A percentile compares a stretch with the other conserved stretches of the same genome.
phyloP scores from a whole-genome alignment of 1,139 yeast genomes.

The Debaryomyces psychrophilus region DNA sequence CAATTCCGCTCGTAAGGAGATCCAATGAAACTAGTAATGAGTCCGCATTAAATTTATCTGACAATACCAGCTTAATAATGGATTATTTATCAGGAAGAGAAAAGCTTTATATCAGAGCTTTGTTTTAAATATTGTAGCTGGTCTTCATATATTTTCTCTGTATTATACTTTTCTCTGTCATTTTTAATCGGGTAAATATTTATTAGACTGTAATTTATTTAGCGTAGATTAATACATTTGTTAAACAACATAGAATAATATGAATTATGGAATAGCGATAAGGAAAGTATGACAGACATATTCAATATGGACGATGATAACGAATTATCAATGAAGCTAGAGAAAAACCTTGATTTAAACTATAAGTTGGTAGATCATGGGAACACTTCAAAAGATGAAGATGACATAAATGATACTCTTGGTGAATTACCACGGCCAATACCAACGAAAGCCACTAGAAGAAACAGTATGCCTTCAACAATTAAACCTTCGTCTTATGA shows the following conservation, averaged over 20 bases:
- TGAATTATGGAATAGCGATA: not conserved
- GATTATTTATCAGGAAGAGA: slow-evolving; percentile 24
- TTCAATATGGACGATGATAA: slow-evolving; percentile 25
- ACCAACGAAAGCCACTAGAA: slow-evolving; percentile 17
- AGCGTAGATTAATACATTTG: not conserved
- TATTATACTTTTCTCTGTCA: slow-evolving; percentile 1
- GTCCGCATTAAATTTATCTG: slow-evolving; percentile 8
- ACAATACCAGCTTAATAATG: slow-evolving; percentile 13
- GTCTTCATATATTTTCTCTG: not conserved
- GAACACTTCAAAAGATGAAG: slow-evolving; percentile 6
- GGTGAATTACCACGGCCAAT: slow-evolving; percentile 14
- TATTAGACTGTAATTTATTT: not conserved
- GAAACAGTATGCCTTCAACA: slow-evolving; percentile 17
- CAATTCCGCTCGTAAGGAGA: slow-evolving; percentile 27
- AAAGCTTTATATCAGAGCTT: slow-evolving; percentile 22
- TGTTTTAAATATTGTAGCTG: not conserved
- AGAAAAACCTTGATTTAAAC: slow-evolving; percentile 15
- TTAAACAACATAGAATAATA: not conserved
- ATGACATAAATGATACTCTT: slow-evolving; percentile 9
- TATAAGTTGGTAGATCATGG: slow-evolving; percentile 19
- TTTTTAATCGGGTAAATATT: slow-evolving; percentile 8
- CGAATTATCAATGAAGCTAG: slow-evolving; percentile 18
- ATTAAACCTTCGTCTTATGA: slow-evolving; percentile 22
- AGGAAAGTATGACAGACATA: slow-evolving; percentile 18
- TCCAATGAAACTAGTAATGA: not conserved